These are phyloP conservation scores for Capronia epimyces DNA, from an alignment of 2,329 filamentous ascomycete genomes.

Conservation along the genomic window DNA sequence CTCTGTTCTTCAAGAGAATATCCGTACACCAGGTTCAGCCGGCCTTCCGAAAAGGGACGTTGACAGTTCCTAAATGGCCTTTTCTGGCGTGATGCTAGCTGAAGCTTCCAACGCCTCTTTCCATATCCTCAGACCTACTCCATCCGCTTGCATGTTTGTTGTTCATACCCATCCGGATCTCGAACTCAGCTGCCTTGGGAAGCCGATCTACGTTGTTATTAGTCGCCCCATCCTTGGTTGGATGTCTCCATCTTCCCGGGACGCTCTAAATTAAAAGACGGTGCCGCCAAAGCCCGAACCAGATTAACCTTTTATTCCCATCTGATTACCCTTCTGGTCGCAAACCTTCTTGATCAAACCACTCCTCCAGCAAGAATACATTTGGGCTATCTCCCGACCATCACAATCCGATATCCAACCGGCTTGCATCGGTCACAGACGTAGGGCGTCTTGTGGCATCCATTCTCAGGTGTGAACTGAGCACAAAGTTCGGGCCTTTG, in stretches of 20 bases:
- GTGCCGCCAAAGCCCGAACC: neutral
- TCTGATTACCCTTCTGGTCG: neutral
- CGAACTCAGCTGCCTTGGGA: neutral
- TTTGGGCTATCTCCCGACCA: neutral
- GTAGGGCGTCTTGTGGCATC: too few relatives aligned
- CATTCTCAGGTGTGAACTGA: too few relatives aligned
- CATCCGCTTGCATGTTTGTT: constrained; percentile 8
- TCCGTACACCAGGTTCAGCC: constrained; percentile 12
- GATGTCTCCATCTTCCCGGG: neutral
- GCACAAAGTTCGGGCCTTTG: too few relatives aligned
- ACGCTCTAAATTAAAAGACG: neutral
- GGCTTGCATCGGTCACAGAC: too few relatives aligned
- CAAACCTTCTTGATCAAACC: neutral
- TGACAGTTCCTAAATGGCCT: constrained; percentile 14
- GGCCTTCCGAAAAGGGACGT: constrained; percentile 21
- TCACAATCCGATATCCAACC: neutral
- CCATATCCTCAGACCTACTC: constrained; percentile 5
- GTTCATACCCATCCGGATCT: neutral
- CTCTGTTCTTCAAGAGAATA: constrained; percentile 6
- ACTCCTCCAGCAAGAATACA: neutral
- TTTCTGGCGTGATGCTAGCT: constrained; percentile 23
- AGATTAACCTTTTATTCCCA: neutral
- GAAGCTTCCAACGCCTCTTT: constrained; percentile 20
- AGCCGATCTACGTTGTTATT: constrained; percentile 2
- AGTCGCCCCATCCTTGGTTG: neutral